Conservation (phyloP, 352 stramenopile species). For the Thalassiosira ordinaria region DNA sequence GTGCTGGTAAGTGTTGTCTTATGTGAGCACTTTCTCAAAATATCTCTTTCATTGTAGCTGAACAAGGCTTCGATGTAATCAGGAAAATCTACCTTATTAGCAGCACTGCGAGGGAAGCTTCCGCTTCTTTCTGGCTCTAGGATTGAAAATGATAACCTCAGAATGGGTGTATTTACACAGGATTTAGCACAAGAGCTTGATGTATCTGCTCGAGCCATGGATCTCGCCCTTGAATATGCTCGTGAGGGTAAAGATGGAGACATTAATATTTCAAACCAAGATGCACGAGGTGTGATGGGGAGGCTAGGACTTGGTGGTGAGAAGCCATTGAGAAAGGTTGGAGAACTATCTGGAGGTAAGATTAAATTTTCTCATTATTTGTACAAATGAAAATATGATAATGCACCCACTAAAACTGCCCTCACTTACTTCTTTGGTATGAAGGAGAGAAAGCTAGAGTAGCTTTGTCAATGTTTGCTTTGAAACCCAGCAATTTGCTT, state of each 20-base stretch:
- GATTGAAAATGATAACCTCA: slow-evolving; percentile 70
- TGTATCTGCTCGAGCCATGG: slow-evolving; percentile 76
- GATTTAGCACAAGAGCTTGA: slow-evolving; percentile 88
- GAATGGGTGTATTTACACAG: slow-evolving; percentile 85
- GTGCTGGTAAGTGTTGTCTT: slow-evolving; percentile 88
- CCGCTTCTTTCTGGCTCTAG: slow-evolving; percentile 71
- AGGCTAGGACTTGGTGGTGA: slow-evolving; percentile 83
- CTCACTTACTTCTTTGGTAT: too few species aligned
- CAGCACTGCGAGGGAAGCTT: slow-evolving; percentile 92
- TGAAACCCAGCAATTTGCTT: slow-evolving; percentile 89
- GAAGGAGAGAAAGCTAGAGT: slow-evolving; percentile 90
- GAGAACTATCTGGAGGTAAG: slow-evolving; percentile 94
- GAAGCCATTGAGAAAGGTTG: slow-evolving; percentile 88
- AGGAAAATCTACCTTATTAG: slow-evolving; percentile 96
- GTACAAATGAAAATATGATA: too few species aligned
- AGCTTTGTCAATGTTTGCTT: slow-evolving; percentile 87
- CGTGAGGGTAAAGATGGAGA: slow-evolving; percentile 78
- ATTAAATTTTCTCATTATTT: too few species aligned
- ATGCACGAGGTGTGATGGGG: slow-evolving; percentile 82
- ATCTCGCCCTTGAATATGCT: slow-evolving; percentile 86
- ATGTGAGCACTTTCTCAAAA: too few species aligned
- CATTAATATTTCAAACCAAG: slow-evolving; percentile 84
- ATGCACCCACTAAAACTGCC: too few species aligned
- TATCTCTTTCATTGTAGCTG: not conserved
- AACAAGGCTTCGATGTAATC: slow-evolving; percentile 18